These are phyloP conservation scores for Fusarium ramigenum DNA, from an alignment of 2,329 filamentous ascomycete genomes.

Conservation along the genomic window DNA sequence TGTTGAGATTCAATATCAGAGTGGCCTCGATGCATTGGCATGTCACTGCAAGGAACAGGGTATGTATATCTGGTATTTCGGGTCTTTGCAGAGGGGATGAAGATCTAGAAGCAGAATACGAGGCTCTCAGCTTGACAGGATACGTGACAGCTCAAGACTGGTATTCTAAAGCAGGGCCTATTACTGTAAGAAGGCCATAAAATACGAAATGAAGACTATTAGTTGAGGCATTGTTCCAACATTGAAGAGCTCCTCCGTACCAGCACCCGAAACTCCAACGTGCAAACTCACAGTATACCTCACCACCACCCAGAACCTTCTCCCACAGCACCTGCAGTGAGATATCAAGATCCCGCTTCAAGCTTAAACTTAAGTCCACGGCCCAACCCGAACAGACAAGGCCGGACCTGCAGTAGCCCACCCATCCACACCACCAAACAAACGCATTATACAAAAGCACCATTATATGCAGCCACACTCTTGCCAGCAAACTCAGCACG, in stretches of 20 bases:
- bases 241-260: neutral
- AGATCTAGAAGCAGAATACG: neutral
- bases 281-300: neutral
- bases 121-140: neutral
- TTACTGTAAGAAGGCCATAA: neutral
- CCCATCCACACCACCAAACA: neutral
- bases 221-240: accelerated
- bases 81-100: neutral
- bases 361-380: neutral
- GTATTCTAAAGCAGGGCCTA: neutral
- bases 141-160: neutral
- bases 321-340: neutral
- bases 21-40: neutral
- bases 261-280: neutral
- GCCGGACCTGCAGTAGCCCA: conserved; percentile 38
- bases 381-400: neutral
- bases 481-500: neutral
- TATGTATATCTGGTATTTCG: neutral
- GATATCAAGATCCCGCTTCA: neutral
- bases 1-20: neutral
- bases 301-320: neutral
- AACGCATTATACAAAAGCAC: neutral
- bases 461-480: conserved; percentile 10
- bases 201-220: neutral
- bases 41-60: neutral